phyloP scores from a whole-genome alignment of 2,329 filamentous ascomycete species.

The Xylaria sp. region DNA sequence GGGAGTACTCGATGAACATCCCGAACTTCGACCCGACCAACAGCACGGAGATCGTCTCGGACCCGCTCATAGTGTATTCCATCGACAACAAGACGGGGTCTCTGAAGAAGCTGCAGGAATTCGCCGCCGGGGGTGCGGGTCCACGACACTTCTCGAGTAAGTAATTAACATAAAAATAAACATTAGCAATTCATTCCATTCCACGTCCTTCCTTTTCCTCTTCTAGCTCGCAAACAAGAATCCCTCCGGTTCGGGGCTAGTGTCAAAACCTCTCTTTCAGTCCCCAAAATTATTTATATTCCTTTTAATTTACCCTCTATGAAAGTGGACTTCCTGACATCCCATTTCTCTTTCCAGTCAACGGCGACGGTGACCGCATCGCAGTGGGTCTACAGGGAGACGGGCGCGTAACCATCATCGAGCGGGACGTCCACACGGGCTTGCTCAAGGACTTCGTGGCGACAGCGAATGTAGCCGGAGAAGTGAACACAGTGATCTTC shows the following conservation, averaged over 20 bases:
- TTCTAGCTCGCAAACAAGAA: background rate
- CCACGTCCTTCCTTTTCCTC: background rate
- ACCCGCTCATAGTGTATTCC: conserved; percentile 72
- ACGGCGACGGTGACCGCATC: conserved; percentile 70
- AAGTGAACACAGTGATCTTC: conserved; percentile 62
- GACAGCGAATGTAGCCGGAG: conserved; percentile 56
- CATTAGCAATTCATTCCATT: background rate
- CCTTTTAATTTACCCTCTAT: background rate
- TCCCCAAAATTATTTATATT: background rate
- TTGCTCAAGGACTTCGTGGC: conserved; percentile 62
- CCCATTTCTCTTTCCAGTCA: conserved; percentile 64
- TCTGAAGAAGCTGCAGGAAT: conserved; percentile 66
- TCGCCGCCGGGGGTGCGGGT: conserved; percentile 71
- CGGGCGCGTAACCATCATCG: conserved; percentile 69
- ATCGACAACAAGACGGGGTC: conserved; percentile 66
- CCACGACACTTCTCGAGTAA: conserved; percentile 59
- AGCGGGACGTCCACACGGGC: conserved; percentile 69
- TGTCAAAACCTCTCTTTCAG: background rate
- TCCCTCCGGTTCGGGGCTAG: conserved; percentile 5
- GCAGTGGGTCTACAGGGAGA: conserved; percentile 74
- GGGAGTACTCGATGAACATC: conserved; percentile 65
- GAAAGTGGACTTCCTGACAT: conserved; percentile 15
- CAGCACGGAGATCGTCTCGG: conserved; percentile 63
- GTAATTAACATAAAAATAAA: background rate
- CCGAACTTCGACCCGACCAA: conserved; percentile 59